Conservation (phyloP, 805 yeast genomes). For the Pichia cabralensis region DNA sequence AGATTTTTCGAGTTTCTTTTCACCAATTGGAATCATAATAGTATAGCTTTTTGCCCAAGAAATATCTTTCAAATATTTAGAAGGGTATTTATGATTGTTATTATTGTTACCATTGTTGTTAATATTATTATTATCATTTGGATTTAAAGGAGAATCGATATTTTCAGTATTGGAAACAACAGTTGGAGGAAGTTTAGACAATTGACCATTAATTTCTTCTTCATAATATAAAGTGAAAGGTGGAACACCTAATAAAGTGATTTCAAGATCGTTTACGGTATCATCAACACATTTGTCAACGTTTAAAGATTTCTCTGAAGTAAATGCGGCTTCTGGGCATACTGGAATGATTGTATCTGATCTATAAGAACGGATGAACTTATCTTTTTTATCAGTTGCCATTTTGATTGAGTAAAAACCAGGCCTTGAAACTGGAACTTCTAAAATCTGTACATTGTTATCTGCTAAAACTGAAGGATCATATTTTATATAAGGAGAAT, state of each 20-base stretch:
- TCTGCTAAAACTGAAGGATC: conserved; percentile 17
- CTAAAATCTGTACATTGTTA: conserved; percentile 45
- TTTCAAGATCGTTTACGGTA: conserved; percentile 23
- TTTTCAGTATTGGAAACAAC: conserved; percentile 34
- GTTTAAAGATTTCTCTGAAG: conserved; percentile 15
- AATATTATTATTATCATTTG: conserved; percentile 14
- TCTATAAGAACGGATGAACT: conserved; percentile 47
- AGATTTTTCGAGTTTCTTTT: conserved; percentile 21
- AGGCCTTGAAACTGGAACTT: conserved; percentile 53
- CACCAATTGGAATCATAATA: conserved; percentile 21
- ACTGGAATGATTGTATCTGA: conserved; percentile 56
- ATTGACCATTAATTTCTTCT: conserved; percentile 31
- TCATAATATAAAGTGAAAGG: conserved; percentile 56
- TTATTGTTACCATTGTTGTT: conserved; percentile 10
- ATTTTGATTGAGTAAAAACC: conserved; percentile 69
- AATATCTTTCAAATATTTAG: conserved; percentile 28
- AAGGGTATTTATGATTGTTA: conserved; percentile 16
- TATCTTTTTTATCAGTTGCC: conserved; percentile 50
- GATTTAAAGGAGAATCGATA: conserved; percentile 40
- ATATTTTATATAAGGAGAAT: conserved; percentile 11
- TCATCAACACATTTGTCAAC: conserved; percentile 60
- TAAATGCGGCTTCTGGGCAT: conserved; percentile 68
- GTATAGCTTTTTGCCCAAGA: conserved; percentile 26
- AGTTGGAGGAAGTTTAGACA: conserved; percentile 21
- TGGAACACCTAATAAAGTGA: conserved; percentile 64